phyloP scores from a whole-genome alignment of 139 green algal genomes.

The Micractinium sp. region DNA sequence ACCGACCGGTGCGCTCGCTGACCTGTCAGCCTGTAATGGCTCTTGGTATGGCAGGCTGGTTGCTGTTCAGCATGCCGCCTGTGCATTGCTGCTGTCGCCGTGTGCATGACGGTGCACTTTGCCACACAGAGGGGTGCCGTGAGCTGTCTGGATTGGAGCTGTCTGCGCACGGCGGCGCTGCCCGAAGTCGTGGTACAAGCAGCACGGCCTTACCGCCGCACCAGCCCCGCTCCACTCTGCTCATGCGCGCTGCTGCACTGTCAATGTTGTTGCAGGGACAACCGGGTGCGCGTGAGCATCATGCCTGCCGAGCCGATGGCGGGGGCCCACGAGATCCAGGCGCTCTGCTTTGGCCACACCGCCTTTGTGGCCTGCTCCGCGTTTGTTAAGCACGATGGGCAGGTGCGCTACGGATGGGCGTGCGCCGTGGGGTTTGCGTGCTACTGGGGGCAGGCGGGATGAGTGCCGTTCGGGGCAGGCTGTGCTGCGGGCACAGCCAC shows the following conservation, averaged over 20 bases:
- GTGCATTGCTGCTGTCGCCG: no score
- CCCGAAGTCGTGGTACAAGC: not conserved
- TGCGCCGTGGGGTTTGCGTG: no score
- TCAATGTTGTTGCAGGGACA: conserved; percentile 46
- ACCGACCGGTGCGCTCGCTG: conserved; percentile 59
- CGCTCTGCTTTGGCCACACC: conserved; percentile 86
- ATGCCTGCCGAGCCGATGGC: conserved; percentile 54
- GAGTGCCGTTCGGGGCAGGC: not conserved
- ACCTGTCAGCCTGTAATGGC: no score
- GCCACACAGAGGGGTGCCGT: no score
- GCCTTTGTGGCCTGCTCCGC: conserved; percentile 69
- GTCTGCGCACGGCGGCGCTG: not conserved
- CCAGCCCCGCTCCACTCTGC: not conserved
- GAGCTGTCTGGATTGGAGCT: no score
- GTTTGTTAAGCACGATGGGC: conserved; percentile 48
- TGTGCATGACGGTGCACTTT: no score
- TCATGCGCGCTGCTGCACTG: not conserved
- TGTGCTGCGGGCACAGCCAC: not conserved
- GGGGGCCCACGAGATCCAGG: conserved; percentile 83
- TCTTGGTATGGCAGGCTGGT: no score
- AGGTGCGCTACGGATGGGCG: not conserved
- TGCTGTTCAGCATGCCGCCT: no score
- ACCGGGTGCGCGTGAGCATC: conserved; percentile 73
- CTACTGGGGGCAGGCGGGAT: not conserved
- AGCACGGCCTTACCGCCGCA: not conserved